Percentiles rank a stretch among this genome's conserved stretches.
phyloP scores from a whole-genome alignment of 768 basidiomycete species.

The Boletus patriciae region DNA sequence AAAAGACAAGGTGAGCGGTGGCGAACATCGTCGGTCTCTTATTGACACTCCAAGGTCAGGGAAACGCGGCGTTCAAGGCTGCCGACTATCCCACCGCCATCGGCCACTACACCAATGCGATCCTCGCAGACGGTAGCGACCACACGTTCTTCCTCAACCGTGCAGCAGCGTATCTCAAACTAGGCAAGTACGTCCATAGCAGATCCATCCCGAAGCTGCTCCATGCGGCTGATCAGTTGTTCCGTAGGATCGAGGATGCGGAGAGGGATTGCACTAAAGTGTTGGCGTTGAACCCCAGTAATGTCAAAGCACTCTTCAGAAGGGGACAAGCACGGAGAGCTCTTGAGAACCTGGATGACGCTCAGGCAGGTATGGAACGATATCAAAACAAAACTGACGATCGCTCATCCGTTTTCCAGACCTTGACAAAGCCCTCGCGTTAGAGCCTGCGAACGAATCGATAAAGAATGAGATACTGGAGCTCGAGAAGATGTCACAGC shows the following conservation, averaged over 20 bases:
- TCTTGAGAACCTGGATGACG: conserved; percentile 55
- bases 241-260: conserved; percentile 68
- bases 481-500: conserved; percentile 41
- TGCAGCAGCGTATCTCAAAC: conserved; percentile 89
- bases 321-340: conserved; percentile 70
- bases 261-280: conserved; percentile 76
- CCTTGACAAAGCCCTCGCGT: conserved; percentile 51
- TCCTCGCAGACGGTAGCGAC: conserved; percentile 67
- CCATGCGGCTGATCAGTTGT: conserved; percentile 3
- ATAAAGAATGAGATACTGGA: conserved; percentile 63
- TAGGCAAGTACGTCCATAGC: conserved; percentile 78
- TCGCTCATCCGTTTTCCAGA: conserved; percentile 44
- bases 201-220: background rate
- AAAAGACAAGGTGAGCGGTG: conserved; percentile 32
- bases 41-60: conserved; percentile 45
- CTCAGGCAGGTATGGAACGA: conserved; percentile 50
- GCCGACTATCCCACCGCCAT: conserved; percentile 78
- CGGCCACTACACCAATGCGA: conserved; percentile 83
- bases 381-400: background rate
- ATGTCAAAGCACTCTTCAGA: conserved; percentile 80
- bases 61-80: conserved; percentile 82
- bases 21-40: background rate
- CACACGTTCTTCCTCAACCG: conserved; percentile 84
- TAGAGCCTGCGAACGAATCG: conserved; percentile 65
- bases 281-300: conserved; percentile 52